phyloP scores from a whole-genome alignment of 202 grass and related monocot genomes.

The Brachypodium distachyon region DNA sequence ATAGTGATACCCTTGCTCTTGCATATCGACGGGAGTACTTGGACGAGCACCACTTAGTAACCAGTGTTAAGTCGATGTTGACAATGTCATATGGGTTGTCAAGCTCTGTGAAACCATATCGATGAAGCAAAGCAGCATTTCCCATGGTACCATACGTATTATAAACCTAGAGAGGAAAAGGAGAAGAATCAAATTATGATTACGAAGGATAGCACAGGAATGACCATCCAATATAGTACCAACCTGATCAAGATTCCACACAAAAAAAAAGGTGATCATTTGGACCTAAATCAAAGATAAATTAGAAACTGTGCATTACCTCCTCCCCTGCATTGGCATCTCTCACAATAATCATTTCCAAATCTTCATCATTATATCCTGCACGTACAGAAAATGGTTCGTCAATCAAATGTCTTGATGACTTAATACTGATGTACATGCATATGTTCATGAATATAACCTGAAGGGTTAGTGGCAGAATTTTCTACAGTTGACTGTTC shows the following conservation, averaged over 20 bases:
- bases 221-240: background rate
- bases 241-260: background rate
- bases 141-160: conserved; percentile 88
- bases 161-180: conserved; percentile 55
- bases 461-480: conserved; percentile 39
- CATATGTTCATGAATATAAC: conserved; percentile 26
- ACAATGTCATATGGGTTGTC: conserved; percentile 80
- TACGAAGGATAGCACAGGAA: conserved; percentile 17
- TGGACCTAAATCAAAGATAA: conserved; percentile 16
- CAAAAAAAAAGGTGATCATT: background rate
- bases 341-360: conserved; percentile 90
- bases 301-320: conserved; percentile 36
- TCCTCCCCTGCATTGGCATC: conserved; percentile 60
- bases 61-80: conserved; percentile 69
- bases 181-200: background rate
- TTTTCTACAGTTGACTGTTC: conserved; percentile 38
- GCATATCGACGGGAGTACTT: conserved; percentile 42
- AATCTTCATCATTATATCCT: conserved; percentile 32
- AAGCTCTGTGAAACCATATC: conserved; percentile 90
- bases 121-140: conserved; percentile 90
- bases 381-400: background rate
- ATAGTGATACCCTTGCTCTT: conserved; percentile 57
- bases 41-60: conserved; percentile 63
- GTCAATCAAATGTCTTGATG: background rate
- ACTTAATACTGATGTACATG: conserved; percentile 1